A percentile compares a stretch with the other conserved stretches of the same genome.
These are phyloP conservation scores for Globomyces pollinis-pini DNA, from an alignment of 192 early-diverging fungal genomes.

Conservation along the genomic window DNA sequence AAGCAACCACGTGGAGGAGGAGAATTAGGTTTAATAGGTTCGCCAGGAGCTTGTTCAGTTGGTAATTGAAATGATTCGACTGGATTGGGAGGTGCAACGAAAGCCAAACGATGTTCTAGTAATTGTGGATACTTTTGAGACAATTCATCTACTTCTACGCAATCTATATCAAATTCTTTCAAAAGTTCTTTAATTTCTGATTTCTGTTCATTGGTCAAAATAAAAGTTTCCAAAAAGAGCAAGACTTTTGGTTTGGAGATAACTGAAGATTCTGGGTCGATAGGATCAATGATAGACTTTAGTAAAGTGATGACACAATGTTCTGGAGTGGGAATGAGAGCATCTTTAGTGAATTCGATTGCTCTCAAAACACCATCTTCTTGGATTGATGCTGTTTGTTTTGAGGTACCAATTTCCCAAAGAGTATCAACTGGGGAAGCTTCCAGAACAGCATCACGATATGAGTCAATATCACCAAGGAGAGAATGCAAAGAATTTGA, in stretches of 20 bases:
- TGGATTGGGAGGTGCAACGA: conserved; percentile 4
- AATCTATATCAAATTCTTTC: conserved; percentile 7
- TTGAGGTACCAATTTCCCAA: conserved; percentile 35
- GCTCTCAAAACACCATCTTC: conserved; percentile 35
- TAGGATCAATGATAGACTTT: conserved; percentile 27
- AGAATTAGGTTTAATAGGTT: conserved; percentile 17
- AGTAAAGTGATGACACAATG: conserved; percentile 20
- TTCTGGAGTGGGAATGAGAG: conserved; percentile 15
- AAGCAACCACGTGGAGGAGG: conserved; percentile 36
- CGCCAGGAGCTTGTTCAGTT: background rate
- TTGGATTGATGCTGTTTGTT: conserved; percentile 27
- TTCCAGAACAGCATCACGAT: background rate
- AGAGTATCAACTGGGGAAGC: conserved; percentile 4
- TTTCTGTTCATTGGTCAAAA: conserved; percentile 14
- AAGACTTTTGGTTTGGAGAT: conserved; percentile 16
- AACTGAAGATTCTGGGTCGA: background rate
- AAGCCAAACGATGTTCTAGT: background rate
- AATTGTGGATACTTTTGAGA: conserved; percentile 20
- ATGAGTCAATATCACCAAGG: conserved; percentile 4
- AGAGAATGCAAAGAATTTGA: background rate
- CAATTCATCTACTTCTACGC: conserved; percentile 22
- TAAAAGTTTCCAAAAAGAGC: conserved; percentile 26
- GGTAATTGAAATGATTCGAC: conserved; percentile 8
- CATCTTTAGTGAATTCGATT: conserved; percentile 19
- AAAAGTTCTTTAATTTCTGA: background rate